These are phyloP conservation scores for Yamadazyma diddensiae DNA, from an alignment of 1,139 yeast species.

Conservation along the genomic window DNA sequence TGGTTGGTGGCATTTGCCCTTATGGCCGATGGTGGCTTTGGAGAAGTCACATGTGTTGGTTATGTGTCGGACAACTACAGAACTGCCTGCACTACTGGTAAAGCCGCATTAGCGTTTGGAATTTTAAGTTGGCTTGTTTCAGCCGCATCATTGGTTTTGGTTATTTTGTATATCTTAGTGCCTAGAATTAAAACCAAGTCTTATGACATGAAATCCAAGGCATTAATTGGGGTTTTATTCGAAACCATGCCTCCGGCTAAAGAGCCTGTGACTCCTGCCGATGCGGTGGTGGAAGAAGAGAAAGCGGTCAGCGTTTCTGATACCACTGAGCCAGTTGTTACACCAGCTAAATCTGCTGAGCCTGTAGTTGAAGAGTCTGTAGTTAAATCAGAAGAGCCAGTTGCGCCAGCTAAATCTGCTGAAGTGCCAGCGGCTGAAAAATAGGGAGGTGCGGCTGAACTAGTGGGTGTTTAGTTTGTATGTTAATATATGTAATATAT, in stretches of 20 bases:
- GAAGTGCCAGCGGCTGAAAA: too few relatives aligned
- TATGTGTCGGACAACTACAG: constrained; percentile 1
- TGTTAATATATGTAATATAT: too few relatives aligned
- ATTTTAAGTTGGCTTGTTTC: constrained; percentile 29
- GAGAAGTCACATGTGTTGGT: constrained; percentile 18
- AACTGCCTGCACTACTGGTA: constrained; percentile 21
- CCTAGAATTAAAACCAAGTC: constrained; percentile 15
- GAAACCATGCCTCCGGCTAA: background rate
- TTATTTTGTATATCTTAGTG: constrained; percentile 20
- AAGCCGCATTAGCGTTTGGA: constrained; percentile 30
- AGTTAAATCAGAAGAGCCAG: too few relatives aligned
- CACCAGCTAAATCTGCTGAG: too few relatives aligned
- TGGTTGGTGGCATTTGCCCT: constrained; percentile 27
- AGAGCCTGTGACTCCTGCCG: constrained; percentile 1
- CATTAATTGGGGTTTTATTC: constrained; percentile 5
- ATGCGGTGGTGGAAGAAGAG: background rate
- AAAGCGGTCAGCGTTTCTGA: too few relatives aligned
- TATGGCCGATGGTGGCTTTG: constrained; percentile 22
- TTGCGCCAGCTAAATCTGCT: too few relatives aligned
- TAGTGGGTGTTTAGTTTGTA: too few relatives aligned
- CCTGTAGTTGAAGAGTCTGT: too few relatives aligned
- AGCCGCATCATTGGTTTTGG: constrained; percentile 19
- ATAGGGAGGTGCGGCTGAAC: too few relatives aligned
- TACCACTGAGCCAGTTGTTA: too few relatives aligned
- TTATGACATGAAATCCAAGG: background rate